Base-by-base conservation (phyloP, 345 rosid genomes). In the Eucalyptus dawsonii region DNA sequence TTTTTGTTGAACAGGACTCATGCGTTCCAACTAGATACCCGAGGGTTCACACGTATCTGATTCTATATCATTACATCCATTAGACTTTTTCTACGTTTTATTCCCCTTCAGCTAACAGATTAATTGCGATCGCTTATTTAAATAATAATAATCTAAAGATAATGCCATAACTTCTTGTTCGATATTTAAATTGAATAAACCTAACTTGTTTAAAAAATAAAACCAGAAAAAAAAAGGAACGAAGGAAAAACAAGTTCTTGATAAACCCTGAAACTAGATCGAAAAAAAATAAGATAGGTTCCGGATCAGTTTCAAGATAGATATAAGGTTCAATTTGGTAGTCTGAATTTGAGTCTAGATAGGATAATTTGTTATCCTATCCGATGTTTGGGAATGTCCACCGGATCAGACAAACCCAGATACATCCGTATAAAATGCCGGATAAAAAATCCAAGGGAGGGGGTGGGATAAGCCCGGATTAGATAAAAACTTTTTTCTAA, bases 291-390 rank as follows among this genome's bases (percentile, higher is more conserved):
- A 10, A 9, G 3, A 9, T 56, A 56, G 6, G 13, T 56, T 56
- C 6, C 3, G 12, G 6, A 56, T 10, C 3, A 1, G 6, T 56
- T 34, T 34, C 1, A 17, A 17, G 44, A 6, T 10, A 11, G 1
- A 34, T 8, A 34, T 5, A 47, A 47, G 50, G 5, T 11, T 47
- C 14, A 5, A 11, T 47, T 47, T 47, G 13, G 50, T 47, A 47
- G 14, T 47, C 1, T 11, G 49, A 4, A 47, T 47, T 47, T 47
- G 50, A 47, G 50, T 47, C 50, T 47, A 11, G 14, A 47, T 47
- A 47, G 13, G 13, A 47, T 47, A 47, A 47, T 47, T 47, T 47
- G 49, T 47, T 47, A 47, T 47, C 49, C 1, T 11, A 47, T 47
- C 49, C 1, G 4, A 47, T 47, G 49, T 47, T 47, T 47, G 13